phyloP scores from a whole-genome alignment of 2,329 filamentous ascomycete species.

The Ambrosiella cleistominuta region DNA sequence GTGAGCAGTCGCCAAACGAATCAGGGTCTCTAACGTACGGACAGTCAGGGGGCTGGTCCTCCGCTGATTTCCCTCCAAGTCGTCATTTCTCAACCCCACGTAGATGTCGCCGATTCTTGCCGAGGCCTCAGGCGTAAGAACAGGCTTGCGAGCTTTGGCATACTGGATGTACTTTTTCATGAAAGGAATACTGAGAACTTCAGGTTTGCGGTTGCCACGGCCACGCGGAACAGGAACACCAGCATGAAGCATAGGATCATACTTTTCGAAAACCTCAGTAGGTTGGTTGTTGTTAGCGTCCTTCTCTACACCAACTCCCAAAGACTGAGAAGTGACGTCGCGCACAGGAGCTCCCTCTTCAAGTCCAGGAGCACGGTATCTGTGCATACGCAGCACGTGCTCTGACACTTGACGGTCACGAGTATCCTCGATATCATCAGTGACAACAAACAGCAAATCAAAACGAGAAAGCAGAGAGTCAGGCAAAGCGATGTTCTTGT shows the following conservation, averaged over 20 bases:
- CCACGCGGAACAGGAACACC: constrained; percentile 65
- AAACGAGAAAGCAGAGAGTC: constrained; percentile 97
- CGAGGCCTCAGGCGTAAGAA: constrained; percentile 77
- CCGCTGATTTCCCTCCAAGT: constrained; percentile 84
- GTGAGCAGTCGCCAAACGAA: constrained; percentile 89
- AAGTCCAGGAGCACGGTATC: constrained; percentile 77
- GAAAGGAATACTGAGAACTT: constrained; percentile 89
- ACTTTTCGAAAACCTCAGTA: constrained; percentile 90
- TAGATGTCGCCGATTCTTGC: constrained; percentile 86
- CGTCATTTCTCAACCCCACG: constrained; percentile 83
- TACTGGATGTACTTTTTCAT: constrained; percentile 99
- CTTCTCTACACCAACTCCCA: constrained; percentile 73
- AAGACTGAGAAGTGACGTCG: constrained; percentile 65
- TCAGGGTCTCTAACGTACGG: constrained; percentile 92
- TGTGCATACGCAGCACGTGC: constrained; percentile 92
- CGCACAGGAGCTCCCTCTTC: constrained; percentile 91
- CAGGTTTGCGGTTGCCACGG: constrained; percentile 58
- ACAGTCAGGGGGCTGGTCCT: constrained; percentile 91
- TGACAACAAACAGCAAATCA: constrained; percentile 92
- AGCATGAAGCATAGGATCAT: constrained; percentile 85
- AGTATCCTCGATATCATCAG: constrained; percentile 91
- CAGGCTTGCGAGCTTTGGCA: constrained; percentile 78
- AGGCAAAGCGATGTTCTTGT: constrained; percentile 93
- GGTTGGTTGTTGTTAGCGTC: constrained; percentile 54
- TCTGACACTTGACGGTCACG: constrained; percentile 84